Conservation (phyloP, 78 protist species). For the Protostelium mycophagum region DNA sequence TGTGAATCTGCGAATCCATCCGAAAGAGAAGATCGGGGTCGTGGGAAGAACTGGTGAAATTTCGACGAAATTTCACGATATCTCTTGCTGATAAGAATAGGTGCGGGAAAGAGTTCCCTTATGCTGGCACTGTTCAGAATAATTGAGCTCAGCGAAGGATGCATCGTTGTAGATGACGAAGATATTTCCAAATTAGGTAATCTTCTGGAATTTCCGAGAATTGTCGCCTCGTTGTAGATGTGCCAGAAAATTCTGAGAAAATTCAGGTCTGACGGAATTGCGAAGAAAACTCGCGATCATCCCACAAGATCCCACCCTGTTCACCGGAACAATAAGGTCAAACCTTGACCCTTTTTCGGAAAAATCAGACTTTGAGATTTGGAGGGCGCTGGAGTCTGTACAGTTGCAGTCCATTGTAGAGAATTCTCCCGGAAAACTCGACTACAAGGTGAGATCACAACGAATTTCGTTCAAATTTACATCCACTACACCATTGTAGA, state of each 20-base stretch:
- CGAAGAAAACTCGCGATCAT: slow-evolving; percentile 81
- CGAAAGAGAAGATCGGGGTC: slow-evolving; percentile 86
- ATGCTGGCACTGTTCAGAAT: slow-evolving; percentile 66
- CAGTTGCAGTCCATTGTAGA: slow-evolving; percentile 33
- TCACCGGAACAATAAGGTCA: slow-evolving; percentile 76
- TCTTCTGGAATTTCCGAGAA: no score
- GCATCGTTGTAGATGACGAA: slow-evolving; percentile 54
- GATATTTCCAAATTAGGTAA: slow-evolving; percentile 52
- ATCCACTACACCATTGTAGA: no score
- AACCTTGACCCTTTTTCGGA: slow-evolving; percentile 87
- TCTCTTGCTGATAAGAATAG: no score
- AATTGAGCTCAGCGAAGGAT: slow-evolving; percentile 38
- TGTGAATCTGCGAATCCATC: slow-evolving; percentile 36
- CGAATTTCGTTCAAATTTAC: not conserved
- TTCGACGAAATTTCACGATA: no score
- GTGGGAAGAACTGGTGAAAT: slow-evolving; percentile 90
- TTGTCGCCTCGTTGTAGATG: no score
- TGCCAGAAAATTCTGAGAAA: not conserved
- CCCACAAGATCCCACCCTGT: slow-evolving; percentile 87
- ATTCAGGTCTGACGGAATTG: slow-evolving; percentile 30
- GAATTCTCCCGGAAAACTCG: slow-evolving; percentile 18
- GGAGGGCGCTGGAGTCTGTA: slow-evolving; percentile 58
- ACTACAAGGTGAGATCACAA: not conserved
- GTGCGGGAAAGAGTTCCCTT: slow-evolving; percentile 70
- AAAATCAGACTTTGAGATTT: slow-evolving; percentile 58